Conservation (phyloP, 75 land plant species). For the Pinus taeda region DNA sequence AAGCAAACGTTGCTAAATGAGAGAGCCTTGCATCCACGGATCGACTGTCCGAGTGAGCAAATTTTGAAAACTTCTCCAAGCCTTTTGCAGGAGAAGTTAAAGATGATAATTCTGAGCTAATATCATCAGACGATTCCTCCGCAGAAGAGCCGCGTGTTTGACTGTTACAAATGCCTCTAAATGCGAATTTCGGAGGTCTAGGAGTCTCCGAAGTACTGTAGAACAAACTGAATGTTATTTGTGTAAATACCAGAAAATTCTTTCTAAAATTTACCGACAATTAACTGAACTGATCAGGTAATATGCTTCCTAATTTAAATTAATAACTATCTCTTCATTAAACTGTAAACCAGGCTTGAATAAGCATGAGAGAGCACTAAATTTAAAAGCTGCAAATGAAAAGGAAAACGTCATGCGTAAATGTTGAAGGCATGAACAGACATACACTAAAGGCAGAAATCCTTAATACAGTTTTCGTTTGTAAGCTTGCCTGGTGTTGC, state of each 20-base stretch:
- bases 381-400: neutral
- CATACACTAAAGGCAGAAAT: neutral
- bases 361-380: neutral
- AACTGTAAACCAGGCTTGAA: neutral
- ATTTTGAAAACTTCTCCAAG: neutral
- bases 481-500: neutral
- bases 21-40: neutral
- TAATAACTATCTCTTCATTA: neutral
- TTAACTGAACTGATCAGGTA: too few species aligned
- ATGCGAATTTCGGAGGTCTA: neutral
- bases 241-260: neutral
- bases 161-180: neutral
- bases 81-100: neutral
- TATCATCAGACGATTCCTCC: neutral
- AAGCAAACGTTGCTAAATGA: constrained; percentile 6
- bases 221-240: neutral
- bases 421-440: neutral
- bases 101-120: neutral
- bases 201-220: neutral
- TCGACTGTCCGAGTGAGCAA: neutral
- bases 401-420: neutral
- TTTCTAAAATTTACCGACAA: neutral
- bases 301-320: neutral
- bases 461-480: neutral
- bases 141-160: neutral